Base-by-base conservation (phyloP, 345 rosid genomes). In the Aethionema arabicum region DNA sequence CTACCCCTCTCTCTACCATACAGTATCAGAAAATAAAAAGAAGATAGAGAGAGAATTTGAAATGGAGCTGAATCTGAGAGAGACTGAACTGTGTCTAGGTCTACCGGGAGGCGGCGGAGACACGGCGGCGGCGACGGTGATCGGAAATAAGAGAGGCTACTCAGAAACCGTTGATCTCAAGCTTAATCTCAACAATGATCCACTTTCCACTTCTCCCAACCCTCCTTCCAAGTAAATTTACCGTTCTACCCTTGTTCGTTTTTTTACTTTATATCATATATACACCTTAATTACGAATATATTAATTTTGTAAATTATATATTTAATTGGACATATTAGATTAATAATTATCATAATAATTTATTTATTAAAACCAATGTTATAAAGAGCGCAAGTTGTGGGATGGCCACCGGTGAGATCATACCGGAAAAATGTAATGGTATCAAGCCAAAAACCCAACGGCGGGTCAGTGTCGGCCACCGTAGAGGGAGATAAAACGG, bases 361-460 rank as follows among this genome's bases (percentile, higher is more conserved):
- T n/a, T n/a, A n/a, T n/a, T n/a, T n/a, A n/a, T n/a, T n/a, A n/a
- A n/a, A n/a, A n/a, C n/a, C n/a, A n/a, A n/a, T n/a, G n/a, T 51
- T 39, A 40, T 67, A 77, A 21, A 83, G 95, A 88, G 84, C 90
- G 52, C 98, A 85, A 31, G 88, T 88, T 7, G 91, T 86, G 67
- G 98, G 98, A 14, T 91, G 98, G 98, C 98, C 98, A 5, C 98
- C 98, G 0, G 89, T 91, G 32, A 73, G 98, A 54, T 82, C 98
- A n/a, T 91, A 73, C 77, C 61, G 88, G 11, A 91, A 91, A 85
- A 87, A 82, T 78, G 70, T 86, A 73, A 46, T 85, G 70, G 72
- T 69, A 10, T 77, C 63, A 4, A 40, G 60, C 68, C 82, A 77
- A 37, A 86, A 82, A 72, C 46, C 76, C 59, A 74, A 52, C 73